Conservation (phyloP, 331 rosid species). For the Rosa hybrid region DNA sequence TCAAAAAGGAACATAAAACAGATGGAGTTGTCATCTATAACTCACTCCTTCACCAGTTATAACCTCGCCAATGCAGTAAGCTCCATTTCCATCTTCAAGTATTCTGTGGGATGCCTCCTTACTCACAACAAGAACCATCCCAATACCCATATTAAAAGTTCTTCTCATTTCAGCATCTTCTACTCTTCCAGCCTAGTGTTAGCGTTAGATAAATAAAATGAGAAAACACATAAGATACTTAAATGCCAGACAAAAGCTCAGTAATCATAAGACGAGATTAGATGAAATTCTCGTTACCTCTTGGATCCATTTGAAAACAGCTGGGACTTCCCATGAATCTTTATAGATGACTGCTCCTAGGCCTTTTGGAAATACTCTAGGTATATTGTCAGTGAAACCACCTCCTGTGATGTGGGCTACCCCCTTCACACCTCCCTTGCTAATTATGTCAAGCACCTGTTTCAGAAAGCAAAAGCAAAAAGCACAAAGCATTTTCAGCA, state of each 20-base stretch:
- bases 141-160: slow-evolving; percentile 89
- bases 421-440: slow-evolving; percentile 85
- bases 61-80: slow-evolving; percentile 76
- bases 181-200: slow-evolving; percentile 66
- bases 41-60: slow-evolving; percentile 56
- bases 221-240: background rate
- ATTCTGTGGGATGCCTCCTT: slow-evolving; percentile 56
- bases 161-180: slow-evolving; percentile 82
- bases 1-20: background rate
- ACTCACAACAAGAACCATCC: slow-evolving; percentile 88
- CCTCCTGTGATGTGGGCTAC: slow-evolving; percentile 93
- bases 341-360: slow-evolving; percentile 66
- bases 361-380: slow-evolving; percentile 86
- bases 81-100: slow-evolving; percentile 42
- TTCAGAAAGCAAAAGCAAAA: background rate
- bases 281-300: slow-evolving; percentile 51
- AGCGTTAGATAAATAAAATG: slow-evolving; percentile 9
- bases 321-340: slow-evolving; percentile 70
- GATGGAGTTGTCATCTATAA: slow-evolving; percentile 17
- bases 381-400: slow-evolving; percentile 90
- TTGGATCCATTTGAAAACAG: slow-evolving; percentile 86
- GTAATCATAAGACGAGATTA: background rate
- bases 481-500: background rate
- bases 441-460: slow-evolving; percentile 74
- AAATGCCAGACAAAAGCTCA: background rate